Percentiles rank a stretch among this genome's conserved stretches.
These are phyloP conservation scores for Albophoma yamanashiensis DNA, from an alignment of 2,329 filamentous ascomycete genomes.

Conservation along the genomic window DNA sequence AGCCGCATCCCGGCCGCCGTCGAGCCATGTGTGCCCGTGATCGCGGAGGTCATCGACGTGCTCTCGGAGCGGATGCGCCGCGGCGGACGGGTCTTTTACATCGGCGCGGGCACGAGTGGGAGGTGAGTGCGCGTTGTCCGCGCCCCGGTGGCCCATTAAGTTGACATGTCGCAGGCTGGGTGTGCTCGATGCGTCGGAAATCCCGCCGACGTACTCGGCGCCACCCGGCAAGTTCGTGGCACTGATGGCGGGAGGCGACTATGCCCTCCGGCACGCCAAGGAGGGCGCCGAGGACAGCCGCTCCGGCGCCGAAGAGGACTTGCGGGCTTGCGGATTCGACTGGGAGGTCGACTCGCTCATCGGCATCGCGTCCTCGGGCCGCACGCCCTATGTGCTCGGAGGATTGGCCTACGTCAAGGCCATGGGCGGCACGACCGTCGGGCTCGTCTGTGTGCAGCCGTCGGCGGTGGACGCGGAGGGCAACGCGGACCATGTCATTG, in stretches of 20 bases:
- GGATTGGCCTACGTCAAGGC: slow-evolving; percentile 17
- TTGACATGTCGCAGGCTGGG: slow-evolving; percentile 18
- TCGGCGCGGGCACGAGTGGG: slow-evolving; percentile 31
- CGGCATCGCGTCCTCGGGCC: slow-evolving; percentile 30
- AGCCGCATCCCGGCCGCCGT: slow-evolving; percentile 6
- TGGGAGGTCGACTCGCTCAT: slow-evolving; percentile 24
- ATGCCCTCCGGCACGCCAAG: slow-evolving; percentile 25
- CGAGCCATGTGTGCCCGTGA: slow-evolving; percentile 7
- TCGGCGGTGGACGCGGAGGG: slow-evolving; percentile 13
- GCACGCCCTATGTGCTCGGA: slow-evolving; percentile 30
- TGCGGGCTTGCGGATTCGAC: slow-evolving; percentile 16
- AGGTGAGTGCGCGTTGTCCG: slow-evolving; percentile 14
- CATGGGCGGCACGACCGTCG: slow-evolving; percentile 24
- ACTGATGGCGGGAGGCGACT: slow-evolving; percentile 29
- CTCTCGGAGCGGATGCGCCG: slow-evolving; percentile 5
- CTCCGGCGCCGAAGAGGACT: slow-evolving; percentile 16
- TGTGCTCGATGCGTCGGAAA: slow-evolving; percentile 29
- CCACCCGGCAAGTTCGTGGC: slow-evolving; percentile 26
- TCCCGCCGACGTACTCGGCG: slow-evolving; percentile 28
- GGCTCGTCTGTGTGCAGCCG: slow-evolving; percentile 22
- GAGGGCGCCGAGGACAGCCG: slow-evolving; percentile 29
- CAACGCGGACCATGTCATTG: slow-evolving; percentile 19
- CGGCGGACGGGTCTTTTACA: slow-evolving; percentile 11
- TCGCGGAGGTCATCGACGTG: slow-evolving; percentile 7
- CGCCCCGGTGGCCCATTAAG: background rate